Base-by-base conservation (phyloP, 129 eudicot species). In the Glebionis coronaria region DNA sequence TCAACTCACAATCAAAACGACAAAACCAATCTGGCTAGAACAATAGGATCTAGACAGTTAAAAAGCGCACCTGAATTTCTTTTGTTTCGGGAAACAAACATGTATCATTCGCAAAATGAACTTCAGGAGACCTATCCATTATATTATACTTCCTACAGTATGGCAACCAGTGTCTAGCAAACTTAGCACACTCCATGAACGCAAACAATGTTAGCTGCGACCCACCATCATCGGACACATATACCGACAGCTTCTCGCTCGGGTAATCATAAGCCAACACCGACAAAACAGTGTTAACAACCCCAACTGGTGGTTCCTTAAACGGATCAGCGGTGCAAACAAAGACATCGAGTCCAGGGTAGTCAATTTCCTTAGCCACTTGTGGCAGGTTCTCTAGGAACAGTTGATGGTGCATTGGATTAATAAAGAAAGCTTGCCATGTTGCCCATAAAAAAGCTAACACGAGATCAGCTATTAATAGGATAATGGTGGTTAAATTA, bases 321-420 rank as follows among this genome's bases (percentile, higher is more conserved):
- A 60, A 49, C 3, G 96, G 89, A 75, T 88, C 96, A 0, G 92
- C 96, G 15, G 96, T 88, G 78, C 92, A 85, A 62, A 88, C 81
- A 53, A 88, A 73, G 18, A 85, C 73, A 56, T 88, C 96, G 57
- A 88, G 31, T 8, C 77, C 70, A 28, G 95, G 91, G 40, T 65
- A 80, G 0, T 81, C 80, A 0, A 42, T 52, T 53, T 67, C 72
- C 14, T 12, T 8, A 16, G 23, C 60, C 8, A 52, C 68, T 7
- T 52, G 61, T 13, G n/a, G 57, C 14, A 88, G 79, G 31, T 82
- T 85, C 68, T 82, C 83, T 0, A 73, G 84, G 73, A 70, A 73
- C 12, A 76, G 80, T 4, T 28, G 11, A 10, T 81, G 75, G 9
- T 23, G 63, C 5, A 79, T 60, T 0, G 96, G 93, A 15, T 72